A percentile compares a stretch with the other conserved stretches of the same genome.
These are phyloP conservation scores for Arthrinium puccinioides DNA, from an alignment of 2,329 filamentous ascomycete genomes.

Conservation along the genomic window DNA sequence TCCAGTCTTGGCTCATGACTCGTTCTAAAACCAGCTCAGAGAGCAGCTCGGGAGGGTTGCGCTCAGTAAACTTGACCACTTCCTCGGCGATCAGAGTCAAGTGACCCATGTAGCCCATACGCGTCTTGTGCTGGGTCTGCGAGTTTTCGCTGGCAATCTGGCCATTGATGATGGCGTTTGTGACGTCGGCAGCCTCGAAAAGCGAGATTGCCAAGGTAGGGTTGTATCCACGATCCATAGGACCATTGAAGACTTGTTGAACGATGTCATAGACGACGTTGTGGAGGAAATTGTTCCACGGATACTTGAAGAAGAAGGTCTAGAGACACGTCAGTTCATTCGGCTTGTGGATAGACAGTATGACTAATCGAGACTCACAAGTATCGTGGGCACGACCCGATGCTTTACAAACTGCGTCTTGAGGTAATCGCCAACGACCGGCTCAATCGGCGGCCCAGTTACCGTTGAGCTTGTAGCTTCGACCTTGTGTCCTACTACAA, in stretches of 20 bases:
- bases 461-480: slow-evolving; percentile 10
- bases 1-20: slow-evolving; percentile 86
- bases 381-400: slow-evolving; percentile 86
- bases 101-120: slow-evolving; percentile 95
- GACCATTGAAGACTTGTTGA: slow-evolving; percentile 97
- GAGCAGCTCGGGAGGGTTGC: slow-evolving; percentile 81
- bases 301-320: slow-evolving; percentile 97
- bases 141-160: slow-evolving; percentile 82
- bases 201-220: slow-evolving; percentile 82
- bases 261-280: slow-evolving; percentile 99
- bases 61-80: slow-evolving; percentile 95
- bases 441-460: slow-evolving; percentile 30
- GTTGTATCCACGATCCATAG: slow-evolving; percentile 94
- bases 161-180: slow-evolving; percentile 84
- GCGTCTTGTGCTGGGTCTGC: slow-evolving; percentile 75
- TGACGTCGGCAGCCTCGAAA: slow-evolving; percentile 85
- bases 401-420: slow-evolving; percentile 97
- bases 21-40: slow-evolving; percentile 79
- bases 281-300: slow-evolving; percentile 99
- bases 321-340: slow-evolving; percentile 27
- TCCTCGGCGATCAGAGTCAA: slow-evolving; percentile 95
- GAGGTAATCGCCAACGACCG: slow-evolving; percentile 87
- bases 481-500: slow-evolving; percentile 16
- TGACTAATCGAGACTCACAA: slow-evolving; percentile 52
- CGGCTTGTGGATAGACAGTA: background rate